Conservation (phyloP, 2,329 filamentous ascomycete species). For the Zopfia rhizophila region DNA sequence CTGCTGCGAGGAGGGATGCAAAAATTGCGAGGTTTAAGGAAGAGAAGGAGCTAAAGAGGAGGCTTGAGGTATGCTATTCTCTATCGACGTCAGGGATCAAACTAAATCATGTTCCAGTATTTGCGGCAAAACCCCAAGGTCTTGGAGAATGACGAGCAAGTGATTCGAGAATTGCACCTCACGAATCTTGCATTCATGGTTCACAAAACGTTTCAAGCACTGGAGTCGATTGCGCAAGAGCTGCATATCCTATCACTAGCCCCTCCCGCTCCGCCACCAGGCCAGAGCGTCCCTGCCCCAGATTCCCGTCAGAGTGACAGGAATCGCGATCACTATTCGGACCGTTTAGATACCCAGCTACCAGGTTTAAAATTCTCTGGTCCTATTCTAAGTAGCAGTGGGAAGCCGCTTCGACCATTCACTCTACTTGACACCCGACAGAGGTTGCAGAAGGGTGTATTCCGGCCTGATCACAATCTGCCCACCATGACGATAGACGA, state of each 20-base stretch:
- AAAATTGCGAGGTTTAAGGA: slow-evolving; percentile 88
- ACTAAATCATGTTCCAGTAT: slow-evolving; percentile 58
- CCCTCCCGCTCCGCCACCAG: slow-evolving; percentile 63
- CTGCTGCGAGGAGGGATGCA: slow-evolving; percentile 76
- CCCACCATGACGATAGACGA: slow-evolving; percentile 99
- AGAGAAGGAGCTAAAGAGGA: slow-evolving; percentile 86
- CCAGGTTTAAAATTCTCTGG: slow-evolving; percentile 63
- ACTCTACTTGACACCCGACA: slow-evolving; percentile 82
- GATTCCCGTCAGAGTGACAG: slow-evolving; percentile 61
- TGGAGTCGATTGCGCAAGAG: slow-evolving; percentile 90
- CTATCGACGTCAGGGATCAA: slow-evolving; percentile 16
- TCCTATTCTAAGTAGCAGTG: slow-evolving; percentile 79
- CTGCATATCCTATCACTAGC: slow-evolving; percentile 82
- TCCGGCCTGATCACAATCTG: slow-evolving; percentile 88
- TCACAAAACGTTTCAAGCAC: slow-evolving; percentile 83
- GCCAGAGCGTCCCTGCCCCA: slow-evolving; percentile 47
- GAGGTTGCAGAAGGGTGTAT: slow-evolving; percentile 81
- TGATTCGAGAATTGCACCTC: slow-evolving; percentile 81
- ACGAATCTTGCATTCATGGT: slow-evolving; percentile 77
- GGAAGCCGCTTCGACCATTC: slow-evolving; percentile 90
- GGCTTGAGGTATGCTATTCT: slow-evolving; percentile 70
- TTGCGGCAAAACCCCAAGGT: slow-evolving; percentile 68
- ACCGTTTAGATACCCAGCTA: slow-evolving; percentile 73
- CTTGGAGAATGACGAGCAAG: slow-evolving; percentile 81
- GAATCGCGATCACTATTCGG: slow-evolving; percentile 68